Conservation (phyloP, 345 rosid species). For the Laguncularia racemosa region DNA sequence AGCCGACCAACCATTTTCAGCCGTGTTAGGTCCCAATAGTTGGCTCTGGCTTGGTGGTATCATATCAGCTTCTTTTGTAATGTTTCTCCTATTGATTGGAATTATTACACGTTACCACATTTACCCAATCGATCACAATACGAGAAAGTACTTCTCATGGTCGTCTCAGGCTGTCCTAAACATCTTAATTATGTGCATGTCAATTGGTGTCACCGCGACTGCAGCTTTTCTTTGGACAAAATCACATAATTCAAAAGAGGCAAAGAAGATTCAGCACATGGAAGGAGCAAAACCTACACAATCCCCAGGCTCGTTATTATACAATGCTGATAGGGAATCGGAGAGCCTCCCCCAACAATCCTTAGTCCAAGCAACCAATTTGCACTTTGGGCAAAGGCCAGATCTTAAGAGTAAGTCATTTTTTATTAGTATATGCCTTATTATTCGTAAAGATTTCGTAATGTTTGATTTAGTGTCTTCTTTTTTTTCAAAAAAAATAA, state of each 20-base stretch:
- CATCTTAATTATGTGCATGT: constrained; percentile 36
- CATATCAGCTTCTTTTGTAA: constrained; percentile 50
- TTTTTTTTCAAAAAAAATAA: too few species aligned
- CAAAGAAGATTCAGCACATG: constrained; percentile 29
- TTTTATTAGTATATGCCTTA: neutral
- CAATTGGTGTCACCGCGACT: constrained; percentile 40
- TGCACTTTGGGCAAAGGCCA: constrained; percentile 63
- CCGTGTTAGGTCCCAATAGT: constrained; percentile 56
- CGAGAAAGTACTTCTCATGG: constrained; percentile 25
- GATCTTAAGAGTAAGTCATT: constrained; percentile 51
- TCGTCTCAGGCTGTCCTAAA: constrained; percentile 35
- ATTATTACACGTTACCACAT: constrained; percentile 50
- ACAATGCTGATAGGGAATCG: constrained; percentile 39
- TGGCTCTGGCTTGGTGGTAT: constrained; percentile 73
- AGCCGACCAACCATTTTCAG: constrained; percentile 41
- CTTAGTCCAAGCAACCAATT: constrained; percentile 31
- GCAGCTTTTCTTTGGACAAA: constrained; percentile 52
- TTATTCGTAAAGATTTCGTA: too few species aligned
- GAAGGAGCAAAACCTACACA: constrained; percentile 20
- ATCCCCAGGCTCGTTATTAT: constrained; percentile 28
- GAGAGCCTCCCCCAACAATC: constrained; percentile 39
- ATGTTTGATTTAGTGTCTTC: too few species aligned
- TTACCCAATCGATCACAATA: constrained; percentile 46
- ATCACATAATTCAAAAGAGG: constrained; percentile 29
- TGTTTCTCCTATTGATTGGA: constrained; percentile 51